These are phyloP conservation scores for Kwoniella bestiolae DNA, from an alignment of 768 basidiomycete genomes.

Conservation along the genomic window DNA sequence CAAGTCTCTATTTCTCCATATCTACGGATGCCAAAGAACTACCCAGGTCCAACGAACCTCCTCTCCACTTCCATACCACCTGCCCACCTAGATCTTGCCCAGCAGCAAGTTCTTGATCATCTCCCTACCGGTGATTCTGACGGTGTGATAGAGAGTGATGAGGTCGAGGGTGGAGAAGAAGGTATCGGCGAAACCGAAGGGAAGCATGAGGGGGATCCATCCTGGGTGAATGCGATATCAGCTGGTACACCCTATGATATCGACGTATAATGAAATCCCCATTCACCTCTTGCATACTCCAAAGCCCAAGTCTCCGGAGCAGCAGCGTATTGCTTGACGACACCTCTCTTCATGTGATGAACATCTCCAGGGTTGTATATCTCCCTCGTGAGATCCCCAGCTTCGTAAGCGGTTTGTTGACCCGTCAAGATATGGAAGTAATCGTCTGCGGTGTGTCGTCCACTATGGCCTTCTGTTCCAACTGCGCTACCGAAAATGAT, in stretches of 20 bases:
- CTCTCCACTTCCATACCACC: background rate
- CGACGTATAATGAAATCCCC: background rate
- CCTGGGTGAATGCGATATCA: slow-evolving; percentile 61
- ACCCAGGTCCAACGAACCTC: too few relatives aligned
- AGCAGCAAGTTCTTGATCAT: slow-evolving; percentile 78
- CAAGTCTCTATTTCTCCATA: slow-evolving; percentile 8
- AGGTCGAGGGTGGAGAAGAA: slow-evolving; percentile 88
- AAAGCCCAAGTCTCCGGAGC: slow-evolving; percentile 93
- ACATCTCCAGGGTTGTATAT: slow-evolving; percentile 79
- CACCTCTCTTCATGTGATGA: slow-evolving; percentile 79
- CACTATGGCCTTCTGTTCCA: slow-evolving; percentile 95
- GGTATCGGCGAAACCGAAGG: slow-evolving; percentile 86
- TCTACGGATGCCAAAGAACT: background rate
- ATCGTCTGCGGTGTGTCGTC: slow-evolving; percentile 93
- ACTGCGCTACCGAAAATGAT: slow-evolving; percentile 90
- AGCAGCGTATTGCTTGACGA: slow-evolving; percentile 97
- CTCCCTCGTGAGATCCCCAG: slow-evolving; percentile 83
- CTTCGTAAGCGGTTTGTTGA: slow-evolving; percentile 89
- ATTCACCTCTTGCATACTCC: slow-evolving; percentile 87
- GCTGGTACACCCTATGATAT: background rate
- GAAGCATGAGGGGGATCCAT: slow-evolving; percentile 96
- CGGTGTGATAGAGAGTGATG: slow-evolving; percentile 77
- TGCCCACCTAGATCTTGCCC: slow-evolving; percentile 74
- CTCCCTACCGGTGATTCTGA: slow-evolving; percentile 77
- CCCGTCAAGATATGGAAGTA: slow-evolving; percentile 95